Percentiles rank a stretch among this genome's conserved stretches.
Conservation (phyloP, 495 filamentous ascomycete genomes). For the Astrocystis sublimbata region DNA sequence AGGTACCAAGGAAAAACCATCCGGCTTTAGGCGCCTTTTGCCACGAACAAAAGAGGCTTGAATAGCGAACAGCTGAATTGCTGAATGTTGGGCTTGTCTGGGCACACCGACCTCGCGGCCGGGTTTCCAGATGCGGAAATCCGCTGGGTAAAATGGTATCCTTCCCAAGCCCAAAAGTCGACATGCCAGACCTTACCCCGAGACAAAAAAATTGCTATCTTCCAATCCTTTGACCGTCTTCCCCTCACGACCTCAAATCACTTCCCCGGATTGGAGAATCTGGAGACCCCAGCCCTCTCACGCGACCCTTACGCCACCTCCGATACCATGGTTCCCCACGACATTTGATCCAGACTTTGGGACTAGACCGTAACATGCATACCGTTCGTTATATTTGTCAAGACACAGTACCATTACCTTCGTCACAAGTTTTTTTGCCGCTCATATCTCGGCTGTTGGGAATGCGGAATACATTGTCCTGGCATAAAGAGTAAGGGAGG, state of each 20-base stretch:
- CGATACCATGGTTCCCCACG: neutral
- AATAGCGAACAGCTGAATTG: neutral
- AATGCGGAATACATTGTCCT: neutral
- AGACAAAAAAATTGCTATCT: neutral
- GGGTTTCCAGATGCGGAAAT: conserved; percentile 30
- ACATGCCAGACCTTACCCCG: conserved; percentile 15
- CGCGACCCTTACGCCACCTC: conserved; percentile 6
- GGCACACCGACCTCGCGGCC: conserved; percentile 10
- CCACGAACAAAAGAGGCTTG: neutral
- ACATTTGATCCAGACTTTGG: conserved; percentile 7
- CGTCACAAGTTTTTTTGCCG: too few species aligned
- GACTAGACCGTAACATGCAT: neutral
- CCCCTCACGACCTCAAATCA: neutral
- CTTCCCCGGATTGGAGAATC: neutral
- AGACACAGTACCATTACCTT: neutral
- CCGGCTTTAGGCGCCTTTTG: conserved; percentile 1
- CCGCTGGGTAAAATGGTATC: conserved; percentile 31
- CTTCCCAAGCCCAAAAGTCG: conserved; percentile 17
- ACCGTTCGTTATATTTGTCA: too few species aligned
- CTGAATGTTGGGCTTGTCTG: conserved; percentile 1
- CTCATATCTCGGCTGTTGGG: too few species aligned
- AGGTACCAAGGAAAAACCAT: neutral
- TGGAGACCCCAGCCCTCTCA: conserved; percentile 11
- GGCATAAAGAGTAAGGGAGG: neutral
- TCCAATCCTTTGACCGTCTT: neutral